These are phyloP conservation scores for Aureobasidium vineae DNA, from an alignment of 2,329 filamentous ascomycete species.

Conservation along the genomic window DNA sequence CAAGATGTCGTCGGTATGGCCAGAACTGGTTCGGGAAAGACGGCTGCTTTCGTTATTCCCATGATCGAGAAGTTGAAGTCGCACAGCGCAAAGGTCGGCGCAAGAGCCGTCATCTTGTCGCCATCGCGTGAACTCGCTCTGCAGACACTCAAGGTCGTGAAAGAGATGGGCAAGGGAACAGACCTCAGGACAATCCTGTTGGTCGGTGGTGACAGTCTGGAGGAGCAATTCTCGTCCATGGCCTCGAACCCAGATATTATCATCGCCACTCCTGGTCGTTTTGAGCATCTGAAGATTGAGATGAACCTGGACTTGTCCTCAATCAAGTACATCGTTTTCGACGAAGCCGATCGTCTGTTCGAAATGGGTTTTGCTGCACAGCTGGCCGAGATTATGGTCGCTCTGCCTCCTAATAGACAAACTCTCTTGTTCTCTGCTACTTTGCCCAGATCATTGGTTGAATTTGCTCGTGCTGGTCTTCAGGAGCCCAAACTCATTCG, in stretches of 20 bases:
- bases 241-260: constrained; percentile 93
- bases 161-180: constrained; percentile 86
- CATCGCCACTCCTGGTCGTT: constrained; percentile 84
- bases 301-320: constrained; percentile 91
- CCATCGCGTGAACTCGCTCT: constrained; percentile 92
- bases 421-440: constrained; percentile 95
- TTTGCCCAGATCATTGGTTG: constrained; percentile 86
- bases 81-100: constrained; percentile 83
- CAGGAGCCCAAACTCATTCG: constrained; percentile 90
- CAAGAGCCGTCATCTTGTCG: constrained; percentile 82
- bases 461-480: constrained; percentile 89
- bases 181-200: constrained; percentile 87
- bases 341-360: constrained; percentile 94
- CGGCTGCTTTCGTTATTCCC: constrained; percentile 94
- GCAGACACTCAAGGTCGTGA: constrained; percentile 94
- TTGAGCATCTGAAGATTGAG: constrained; percentile 94
- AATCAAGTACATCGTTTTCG: constrained; percentile 92
- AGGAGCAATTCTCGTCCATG: constrained; percentile 94
- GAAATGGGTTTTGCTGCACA: constrained; percentile 98
- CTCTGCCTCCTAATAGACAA: constrained; percentile 78
- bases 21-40: constrained; percentile 97
- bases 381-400: constrained; percentile 86
- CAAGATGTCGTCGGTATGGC: constrained; percentile 99
- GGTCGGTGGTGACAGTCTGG: constrained; percentile 91
- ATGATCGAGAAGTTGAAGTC: constrained; percentile 93